A percentile compares a stretch with the other conserved stretches of the same genome.
These are phyloP conservation scores for Exophiala oligosperma DNA, from an alignment of 2,329 filamentous ascomycete genomes.

Conservation along the genomic window DNA sequence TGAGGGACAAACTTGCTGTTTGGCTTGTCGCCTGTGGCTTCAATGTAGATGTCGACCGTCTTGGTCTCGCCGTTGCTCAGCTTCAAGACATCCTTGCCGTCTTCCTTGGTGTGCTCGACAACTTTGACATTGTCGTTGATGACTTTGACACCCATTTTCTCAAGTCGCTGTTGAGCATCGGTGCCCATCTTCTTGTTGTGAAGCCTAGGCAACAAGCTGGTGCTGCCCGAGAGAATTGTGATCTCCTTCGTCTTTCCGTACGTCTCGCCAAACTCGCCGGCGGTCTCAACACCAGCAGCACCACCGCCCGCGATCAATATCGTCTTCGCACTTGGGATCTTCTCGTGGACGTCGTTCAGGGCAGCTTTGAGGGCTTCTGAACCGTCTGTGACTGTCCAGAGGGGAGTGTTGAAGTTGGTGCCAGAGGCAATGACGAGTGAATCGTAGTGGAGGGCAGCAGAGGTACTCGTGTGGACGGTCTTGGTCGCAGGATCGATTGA, in stretches of 20 bases:
- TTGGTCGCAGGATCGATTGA: conserved; percentile 46
- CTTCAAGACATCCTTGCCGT: conserved; percentile 42
- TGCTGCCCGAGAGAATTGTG: conserved; percentile 45
- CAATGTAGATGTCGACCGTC: conserved; percentile 54
- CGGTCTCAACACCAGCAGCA: conserved; percentile 50
- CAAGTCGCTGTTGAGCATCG: conserved; percentile 48
- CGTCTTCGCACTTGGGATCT: conserved; percentile 40
- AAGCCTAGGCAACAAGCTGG: conserved; percentile 44
- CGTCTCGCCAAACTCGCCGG: conserved; percentile 49
- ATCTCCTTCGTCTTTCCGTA: conserved; percentile 37
- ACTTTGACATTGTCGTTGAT: conserved; percentile 41
- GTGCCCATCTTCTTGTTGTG: conserved; percentile 37
- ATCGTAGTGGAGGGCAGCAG: conserved; percentile 47
- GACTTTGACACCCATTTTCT: conserved; percentile 49
- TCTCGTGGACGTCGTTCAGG: conserved; percentile 37
- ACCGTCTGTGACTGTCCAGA: conserved; percentile 46
- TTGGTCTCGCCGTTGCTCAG: conserved; percentile 50
- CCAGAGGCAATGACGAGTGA: conserved; percentile 60
- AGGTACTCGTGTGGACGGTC: conserved; percentile 45
- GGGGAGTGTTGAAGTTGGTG: conserved; percentile 42
- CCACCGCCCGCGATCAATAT: conserved; percentile 53
- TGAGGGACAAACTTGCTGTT: conserved; percentile 55
- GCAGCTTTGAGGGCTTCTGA: conserved; percentile 38
- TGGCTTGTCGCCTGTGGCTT: conserved; percentile 52
- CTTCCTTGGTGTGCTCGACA: conserved; percentile 31